Base-by-base conservation (phyloP, 805 yeast genomes). In the Candida krabiensis region DNA sequence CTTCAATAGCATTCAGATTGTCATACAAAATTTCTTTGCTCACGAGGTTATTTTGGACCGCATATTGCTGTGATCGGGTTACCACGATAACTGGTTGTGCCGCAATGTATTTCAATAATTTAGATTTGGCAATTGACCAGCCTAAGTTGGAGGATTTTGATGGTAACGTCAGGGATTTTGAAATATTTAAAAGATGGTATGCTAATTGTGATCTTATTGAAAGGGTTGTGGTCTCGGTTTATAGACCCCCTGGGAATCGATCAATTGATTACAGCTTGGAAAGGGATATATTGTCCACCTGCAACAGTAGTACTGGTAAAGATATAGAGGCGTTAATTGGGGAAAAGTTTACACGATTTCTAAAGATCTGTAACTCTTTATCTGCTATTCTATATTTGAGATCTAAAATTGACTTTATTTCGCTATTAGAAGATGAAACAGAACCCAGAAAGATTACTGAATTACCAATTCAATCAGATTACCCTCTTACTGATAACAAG, bases 221-320 rank as follows among this genome's bases (percentile, higher is more conserved):
- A 26, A 42, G 64, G n/a, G 44, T 58, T 2, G 37, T 55, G 15
- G 39, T 38, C 11, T 41, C 45, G 16, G 44, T 47, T 9, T 60
- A 59, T 41, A 39, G 63, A n/a, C 63, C 63, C 4, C 61, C 60
- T 2, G 52, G 52, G 15, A 56, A 53, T 24, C 40, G 63, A 25
- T 49, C 52, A 5, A 43, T 46, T 6, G 50, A 47, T 16, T 33
- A 38, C 27, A 43, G 42, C 15, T 32, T 60, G 13, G 59, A 57
- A 31, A 39, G 41, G 9, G 62, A 58, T 19, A 36, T 60, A 4
- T n/a, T 49, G 14, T 19, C 38, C 4, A 38, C 50, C 38, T 29
- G 29, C 19, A 28, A 44, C 18, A 15, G 19, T 4, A 40, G 42
- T n/a, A 9, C 36, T 5, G 30, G 31, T 0, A 16, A 27, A 13